Base-by-base conservation (phyloP, 1,284 basidiomycete species). In the Neotropicomus parvogracilis region DNA sequence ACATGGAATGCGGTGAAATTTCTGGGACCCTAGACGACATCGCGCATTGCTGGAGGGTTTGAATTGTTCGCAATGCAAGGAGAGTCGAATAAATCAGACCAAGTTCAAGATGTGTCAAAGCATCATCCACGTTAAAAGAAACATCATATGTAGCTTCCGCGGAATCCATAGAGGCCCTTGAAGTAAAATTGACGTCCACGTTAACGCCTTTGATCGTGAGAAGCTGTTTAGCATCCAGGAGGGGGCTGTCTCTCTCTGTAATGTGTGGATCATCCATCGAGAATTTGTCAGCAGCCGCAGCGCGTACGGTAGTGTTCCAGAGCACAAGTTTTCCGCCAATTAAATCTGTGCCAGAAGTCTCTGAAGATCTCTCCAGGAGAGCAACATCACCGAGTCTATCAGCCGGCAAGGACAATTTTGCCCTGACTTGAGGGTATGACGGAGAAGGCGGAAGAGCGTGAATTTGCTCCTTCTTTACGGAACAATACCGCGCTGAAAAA, bases 51-150 rank as follows among this genome's bases (percentile, higher is more conserved):
- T 33, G 48, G 29, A 87, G 67, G 3, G 66, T 67, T 53, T 70
- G 75, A 33, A 88, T 44, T 0, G 80, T 79, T 31, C 80, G 73
- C 3, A 78, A 53, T 10, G 86, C 87, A 40, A 93, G 72, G 34
- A 95, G 74, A 10, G 75, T 56, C 59, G 83, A 85, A 62, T 94
- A 95, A 16, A 87, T 70, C 63, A 90, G 83, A 12, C 82, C 78
- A 29, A 95, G 71, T 54, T 83, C 78, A 56, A 85, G 72, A 37
- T 75, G 75, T 27, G 75, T 58, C 8, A 72, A 66, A 19, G 79
- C 55, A 27, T 72, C 66, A 20, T 69, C 65, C 32, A 64, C 48
- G 28, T 11, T 55, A 27, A 68, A 64, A 11, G 59, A 32, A 46
- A 50, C 28, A 21, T 60, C 48, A n/a, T 33, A 64, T 31, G 49